Evolutionary conservation across 768 basidiomycete genomes (phyloP), one percentile per base, ranked within the genome.

Genomic region (Russula emetica): DNA sequence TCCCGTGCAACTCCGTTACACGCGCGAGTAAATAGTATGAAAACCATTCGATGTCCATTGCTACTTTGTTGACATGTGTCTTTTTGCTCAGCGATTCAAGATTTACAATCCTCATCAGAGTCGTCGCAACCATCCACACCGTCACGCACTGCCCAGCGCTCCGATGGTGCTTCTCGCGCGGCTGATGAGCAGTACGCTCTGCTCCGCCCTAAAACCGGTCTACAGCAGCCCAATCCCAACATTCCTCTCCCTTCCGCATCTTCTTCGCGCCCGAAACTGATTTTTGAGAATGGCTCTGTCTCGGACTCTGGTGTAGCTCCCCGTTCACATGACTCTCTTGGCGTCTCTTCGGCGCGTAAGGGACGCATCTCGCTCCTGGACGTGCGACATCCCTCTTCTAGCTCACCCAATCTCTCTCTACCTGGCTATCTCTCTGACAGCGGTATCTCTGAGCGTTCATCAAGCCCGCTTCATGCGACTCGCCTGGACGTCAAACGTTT

Each of bases 401-500:
- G 58, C 28, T 68, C 67, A 26, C 67, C 67, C 24, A 57, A 38
- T 18, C 49, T 58, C 24, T 45, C 51, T 10, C 13, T 47, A 8
- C 30, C 58, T 18, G 68, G 62, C n/a, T 64, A 56, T 56, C 30
- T 59, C 28, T 69, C 68, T 24, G 68, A 69, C 18, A 60, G 66
- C 8, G 60, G 38, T 36, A 51, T 22, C 38, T 34, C 45, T 5
- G 67, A 69, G 4, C 57, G 60, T 20, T 60, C 66, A 8, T n/a
- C 68, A 18, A 67, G 40, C 47, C 34, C 62, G 11, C 62, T 67
- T 3, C 62, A 60, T 14, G 56, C 68, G 7, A 58, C 62, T 34
- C 62, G 59, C 30, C 66, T 68, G 6, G 66, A 69, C 14, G 54
- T 69, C 55, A 69, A 69, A 49, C 66, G 68, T 50, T 57, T 69